A percentile compares a stretch with the other conserved stretches of the same genome.
Evolutionary conservation across 345 rosid genomes (phyloP).

Genomic region (Boechera retrofracta): DNA sequence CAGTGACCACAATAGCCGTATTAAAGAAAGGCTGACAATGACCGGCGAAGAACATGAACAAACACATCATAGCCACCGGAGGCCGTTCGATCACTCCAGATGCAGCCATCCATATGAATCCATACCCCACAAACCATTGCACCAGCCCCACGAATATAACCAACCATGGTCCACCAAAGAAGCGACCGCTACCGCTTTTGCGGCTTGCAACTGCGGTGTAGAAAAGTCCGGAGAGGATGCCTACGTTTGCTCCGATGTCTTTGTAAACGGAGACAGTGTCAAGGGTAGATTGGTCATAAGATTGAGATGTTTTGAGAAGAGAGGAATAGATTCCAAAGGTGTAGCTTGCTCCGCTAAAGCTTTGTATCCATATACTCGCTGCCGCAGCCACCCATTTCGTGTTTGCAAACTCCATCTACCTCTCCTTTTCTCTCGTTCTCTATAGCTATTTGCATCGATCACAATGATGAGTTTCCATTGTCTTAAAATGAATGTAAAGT

Average conservation of each 20-base stretch:
- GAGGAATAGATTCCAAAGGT: conserved; percentile 87
- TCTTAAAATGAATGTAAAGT: conserved; percentile 32
- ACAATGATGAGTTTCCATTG: conserved; percentile 7
- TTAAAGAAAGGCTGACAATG: conserved; percentile 81
- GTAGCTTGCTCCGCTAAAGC: conserved; percentile 74
- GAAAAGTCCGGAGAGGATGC: conserved; percentile 80
- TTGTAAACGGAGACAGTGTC: conserved; percentile 93
- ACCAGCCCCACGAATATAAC: conserved; percentile 70
- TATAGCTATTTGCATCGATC: not conserved
- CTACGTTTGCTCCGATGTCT: conserved; percentile 90
- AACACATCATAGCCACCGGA: conserved; percentile 76
- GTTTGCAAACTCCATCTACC: conserved; percentile 43
- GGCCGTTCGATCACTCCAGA: conserved; percentile 67
- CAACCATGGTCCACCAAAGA: conserved; percentile 68
- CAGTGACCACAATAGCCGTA: conserved; percentile 73
- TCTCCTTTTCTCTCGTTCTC: not conserved
- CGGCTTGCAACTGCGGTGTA: conserved; percentile 60
- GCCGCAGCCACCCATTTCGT: conserved; percentile 76
- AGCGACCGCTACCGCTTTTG: conserved; percentile 37
- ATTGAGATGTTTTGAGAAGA: conserved; percentile 75
- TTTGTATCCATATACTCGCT: conserved; percentile 94
- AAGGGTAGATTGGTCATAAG: conserved; percentile 87
- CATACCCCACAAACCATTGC: conserved; percentile 73
- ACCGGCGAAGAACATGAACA: conserved; percentile 72
- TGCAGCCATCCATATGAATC: conserved; percentile 85